Conservation (phyloP, 345 rosid species). For the Populus deltoides region DNA sequence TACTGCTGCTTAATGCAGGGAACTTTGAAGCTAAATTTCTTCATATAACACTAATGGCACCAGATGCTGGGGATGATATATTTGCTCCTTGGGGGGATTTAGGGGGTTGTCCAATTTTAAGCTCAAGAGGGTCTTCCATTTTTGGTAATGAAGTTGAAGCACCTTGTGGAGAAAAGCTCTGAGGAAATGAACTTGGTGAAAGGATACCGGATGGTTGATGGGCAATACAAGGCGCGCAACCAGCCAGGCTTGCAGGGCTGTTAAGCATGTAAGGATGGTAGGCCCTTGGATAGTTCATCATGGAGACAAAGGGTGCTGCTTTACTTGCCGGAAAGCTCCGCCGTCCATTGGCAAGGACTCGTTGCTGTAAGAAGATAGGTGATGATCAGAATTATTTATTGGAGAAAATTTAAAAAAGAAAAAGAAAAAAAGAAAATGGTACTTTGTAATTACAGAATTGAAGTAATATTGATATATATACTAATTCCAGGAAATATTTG, state of each 20-base stretch:
- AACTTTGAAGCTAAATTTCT: neutral
- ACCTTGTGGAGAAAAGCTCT: neutral
- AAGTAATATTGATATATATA: too few species aligned
- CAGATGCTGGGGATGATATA: constrained; percentile 12
- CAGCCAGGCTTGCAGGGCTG: neutral
- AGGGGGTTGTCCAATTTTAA: constrained; percentile 13
- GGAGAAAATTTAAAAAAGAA: neutral
- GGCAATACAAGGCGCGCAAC: neutral
- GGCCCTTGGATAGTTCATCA: constrained; percentile 10
- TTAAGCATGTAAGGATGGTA: neutral
- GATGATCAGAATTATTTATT: neutral
- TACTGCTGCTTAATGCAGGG: neutral
- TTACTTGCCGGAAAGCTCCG: neutral
- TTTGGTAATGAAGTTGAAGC: neutral
- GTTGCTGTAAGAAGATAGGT: neutral
- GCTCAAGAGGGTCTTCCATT: constrained; percentile 15
- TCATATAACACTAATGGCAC: constrained; percentile 18
- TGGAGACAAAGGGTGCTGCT: neutral
- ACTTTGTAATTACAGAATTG: too few species aligned
- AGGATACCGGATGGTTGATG: constrained; percentile 23
- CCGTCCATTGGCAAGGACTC: neutral
- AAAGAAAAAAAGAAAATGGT: neutral
- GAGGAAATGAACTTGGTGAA: neutral
- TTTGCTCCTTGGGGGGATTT: constrained; percentile 6
- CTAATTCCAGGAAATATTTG: too few species aligned